These are phyloP conservation scores for Haematococcus sp. DNA, from an alignment of 139 green algal genomes.

Conservation along the genomic window DNA sequence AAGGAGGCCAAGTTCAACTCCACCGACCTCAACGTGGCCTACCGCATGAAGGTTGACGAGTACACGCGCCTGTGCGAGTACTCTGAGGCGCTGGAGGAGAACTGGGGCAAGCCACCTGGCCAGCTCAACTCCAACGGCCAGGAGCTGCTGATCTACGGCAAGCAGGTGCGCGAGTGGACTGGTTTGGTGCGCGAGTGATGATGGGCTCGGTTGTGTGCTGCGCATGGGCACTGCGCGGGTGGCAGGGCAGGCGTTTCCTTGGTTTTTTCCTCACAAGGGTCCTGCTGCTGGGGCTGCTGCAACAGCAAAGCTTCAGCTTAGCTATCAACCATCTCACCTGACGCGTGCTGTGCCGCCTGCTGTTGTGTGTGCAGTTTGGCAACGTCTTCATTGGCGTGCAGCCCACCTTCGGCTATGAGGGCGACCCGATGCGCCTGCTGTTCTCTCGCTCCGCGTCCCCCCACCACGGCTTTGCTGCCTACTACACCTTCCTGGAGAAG, in stretches of 20 bases:
- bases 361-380: too few species aligned
- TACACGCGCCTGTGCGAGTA: slow-evolving; percentile 92
- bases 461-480: slow-evolving; percentile 99
- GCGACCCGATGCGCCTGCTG: slow-evolving; percentile 98
- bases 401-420: slow-evolving; percentile 99
- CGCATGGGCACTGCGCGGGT: too few species aligned
- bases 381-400: slow-evolving; percentile 99
- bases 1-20: slow-evolving; percentile 93
- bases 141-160: slow-evolving; percentile 95
- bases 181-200: too few species aligned
- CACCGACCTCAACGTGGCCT: slow-evolving; percentile 95
- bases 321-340: too few species aligned
- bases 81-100: slow-evolving; percentile 93
- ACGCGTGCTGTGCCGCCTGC: too few species aligned
- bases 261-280: too few species aligned
- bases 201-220: too few species aligned
- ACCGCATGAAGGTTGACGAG: slow-evolving; percentile 90
- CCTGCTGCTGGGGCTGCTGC: too few species aligned
- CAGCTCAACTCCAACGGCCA: slow-evolving; percentile 97
- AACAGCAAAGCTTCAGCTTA: too few species aligned
- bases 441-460: slow-evolving; percentile 91
- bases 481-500: slow-evolving; percentile 98
- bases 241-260: too few species aligned
- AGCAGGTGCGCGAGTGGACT: too few species aligned
- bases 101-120: slow-evolving; percentile 96